A percentile compares a stretch with the other conserved stretches of the same genome.
Conservation (phyloP, 768 basidiomycete genomes). For the Lactarius hengduanensis region DNA sequence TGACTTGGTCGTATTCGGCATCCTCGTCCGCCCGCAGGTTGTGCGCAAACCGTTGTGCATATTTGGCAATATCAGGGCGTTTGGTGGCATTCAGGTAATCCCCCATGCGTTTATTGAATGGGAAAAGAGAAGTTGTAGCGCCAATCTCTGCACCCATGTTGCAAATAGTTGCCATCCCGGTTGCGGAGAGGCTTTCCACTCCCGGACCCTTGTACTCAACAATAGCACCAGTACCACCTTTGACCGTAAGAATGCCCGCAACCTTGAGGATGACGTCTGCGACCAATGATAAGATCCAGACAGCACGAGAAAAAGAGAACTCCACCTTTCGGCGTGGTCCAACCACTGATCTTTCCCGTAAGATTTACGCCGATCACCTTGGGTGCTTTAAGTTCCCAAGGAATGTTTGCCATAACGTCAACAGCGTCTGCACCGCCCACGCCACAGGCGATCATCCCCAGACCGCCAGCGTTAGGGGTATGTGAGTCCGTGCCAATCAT, state of each 20-base stretch:
- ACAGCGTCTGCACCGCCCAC: constrained; percentile 99
- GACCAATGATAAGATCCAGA: constrained; percentile 20
- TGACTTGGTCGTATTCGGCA: constrained; percentile 90
- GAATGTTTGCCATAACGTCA: constrained; percentile 96
- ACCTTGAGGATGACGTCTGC: constrained; percentile 98
- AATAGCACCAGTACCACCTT: constrained; percentile 98
- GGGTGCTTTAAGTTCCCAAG: constrained; percentile 99
- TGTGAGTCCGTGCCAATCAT: constrained; percentile 99
- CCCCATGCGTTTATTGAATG: constrained; percentile 94
- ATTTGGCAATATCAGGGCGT: constrained; percentile 81
- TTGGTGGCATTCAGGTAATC: constrained; percentile 95
- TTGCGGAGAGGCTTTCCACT: constrained; percentile 94
- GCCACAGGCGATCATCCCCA: constrained; percentile 99
- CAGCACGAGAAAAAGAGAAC: not conserved
- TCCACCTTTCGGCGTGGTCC: constrained; percentile 96
- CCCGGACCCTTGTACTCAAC: constrained; percentile 96
- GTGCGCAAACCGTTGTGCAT: constrained; percentile 85
- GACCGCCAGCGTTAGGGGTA: constrained; percentile 98
- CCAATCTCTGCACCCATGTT: constrained; percentile 99
- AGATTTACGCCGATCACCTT: constrained; percentile 98
- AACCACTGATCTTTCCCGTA: constrained; percentile 91
- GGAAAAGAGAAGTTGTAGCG: constrained; percentile 98
- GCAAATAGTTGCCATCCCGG: constrained; percentile 99
- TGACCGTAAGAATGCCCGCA: constrained; percentile 97
- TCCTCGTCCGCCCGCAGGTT: constrained; percentile 86